Evolutionary conservation across 73 alveolate species (phyloP).

Genomic region (Breviolum minutum): DNA sequence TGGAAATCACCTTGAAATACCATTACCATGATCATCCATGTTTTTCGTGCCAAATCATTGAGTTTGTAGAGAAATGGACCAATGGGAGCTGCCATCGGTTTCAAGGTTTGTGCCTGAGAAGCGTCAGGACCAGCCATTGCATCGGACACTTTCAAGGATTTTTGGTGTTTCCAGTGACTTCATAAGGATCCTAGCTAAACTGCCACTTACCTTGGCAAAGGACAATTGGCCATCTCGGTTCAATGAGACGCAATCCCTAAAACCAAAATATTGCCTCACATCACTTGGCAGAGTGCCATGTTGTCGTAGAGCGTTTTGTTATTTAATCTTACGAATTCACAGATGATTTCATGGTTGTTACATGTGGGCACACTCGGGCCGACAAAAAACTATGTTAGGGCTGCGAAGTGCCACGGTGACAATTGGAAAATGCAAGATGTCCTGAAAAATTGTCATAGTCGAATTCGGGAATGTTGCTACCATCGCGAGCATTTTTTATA

Average conservation of each 20-base stretch:
- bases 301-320: no score
- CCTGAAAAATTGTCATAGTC: no score
- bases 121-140: slow-evolving; percentile 31
- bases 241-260: neutral
- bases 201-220: neutral
- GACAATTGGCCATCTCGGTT: neutral
- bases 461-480: no score
- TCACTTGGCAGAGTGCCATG: no score
- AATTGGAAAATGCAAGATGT: no score
- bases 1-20: neutral
- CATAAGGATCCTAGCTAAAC: neutral
- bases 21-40: neutral
- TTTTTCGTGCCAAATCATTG: neutral
- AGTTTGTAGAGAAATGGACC: neutral
- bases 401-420: no score
- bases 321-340: no score
- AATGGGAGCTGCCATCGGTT: neutral
- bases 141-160: neutral
- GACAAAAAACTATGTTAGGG: no score
- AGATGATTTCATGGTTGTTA: no score
- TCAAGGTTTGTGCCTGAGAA: neutral
- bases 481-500: no score
- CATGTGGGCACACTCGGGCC: no score
- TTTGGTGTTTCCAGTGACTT: neutral
- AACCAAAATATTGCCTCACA: no score